Base-by-base conservation (phyloP, 2,329 filamentous ascomycete species). In the Mycogone perniciosa region DNA sequence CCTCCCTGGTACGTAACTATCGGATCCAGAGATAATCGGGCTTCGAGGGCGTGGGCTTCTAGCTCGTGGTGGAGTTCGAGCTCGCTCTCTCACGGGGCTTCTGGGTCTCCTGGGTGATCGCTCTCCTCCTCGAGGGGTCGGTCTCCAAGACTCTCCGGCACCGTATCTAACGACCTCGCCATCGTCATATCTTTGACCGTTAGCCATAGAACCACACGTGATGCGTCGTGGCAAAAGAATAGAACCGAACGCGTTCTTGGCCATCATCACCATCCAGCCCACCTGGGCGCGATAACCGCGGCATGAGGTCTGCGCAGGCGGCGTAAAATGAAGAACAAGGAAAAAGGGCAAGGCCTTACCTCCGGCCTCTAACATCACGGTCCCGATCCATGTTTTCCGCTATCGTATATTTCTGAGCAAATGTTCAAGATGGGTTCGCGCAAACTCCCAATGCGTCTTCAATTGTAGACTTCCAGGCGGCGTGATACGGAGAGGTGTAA, bases 141-240 rank as follows among this genome's bases (percentile, higher is more conserved):
- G 79, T 53, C 79, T 71, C 71, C 80, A 82, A 35, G 78, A 81
- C 65, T 82, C 79, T 52, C 79, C 79, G 9, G 80, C 80, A 46
- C 79, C 79, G 62, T 82, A 82, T 60, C 79, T 72, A 56, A 80
- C 76, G 48, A 82, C 80, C 66, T 82, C 79, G 41, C 79, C 79
- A 57, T 82, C 79, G 56, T 82, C 79, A 59, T 79, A 82, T 62
- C 79, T 81, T 20, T 33, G 49, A 61, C 50, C 58, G 53, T 54
- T 26, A 50, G 50, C 10, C 41, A 45, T 48, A 31, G n/a, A 38
- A 38, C 9, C n/a, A 10, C 11, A 26, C 27, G 8, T 7, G 26
- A 10, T 6, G 8, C 3, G 40, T 42, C 11, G 41, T 37, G 48
- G 45, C 44, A 46, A 51, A 47, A 6, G n/a, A 34, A 44, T 13